Base-by-base conservation (phyloP, 2,329 filamentous ascomycete genomes). In the Penicillium brasilianum region DNA sequence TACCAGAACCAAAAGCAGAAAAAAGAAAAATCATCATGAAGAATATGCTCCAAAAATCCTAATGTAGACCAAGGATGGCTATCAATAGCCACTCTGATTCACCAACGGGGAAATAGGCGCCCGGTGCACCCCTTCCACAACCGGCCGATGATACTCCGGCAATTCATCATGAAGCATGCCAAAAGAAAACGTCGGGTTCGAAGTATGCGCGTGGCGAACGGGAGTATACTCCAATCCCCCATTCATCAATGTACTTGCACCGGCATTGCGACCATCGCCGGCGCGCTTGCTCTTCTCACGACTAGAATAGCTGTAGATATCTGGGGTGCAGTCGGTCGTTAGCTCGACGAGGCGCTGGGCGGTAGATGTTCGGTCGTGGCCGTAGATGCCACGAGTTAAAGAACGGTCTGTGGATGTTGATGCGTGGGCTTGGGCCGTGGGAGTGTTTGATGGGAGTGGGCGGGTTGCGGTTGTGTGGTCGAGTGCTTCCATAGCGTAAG, bases 301-400 rank as follows among this genome's bases (percentile, higher is more conserved):
- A 36, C 72, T 72, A 46, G 69, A 73, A 63, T 80, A 81, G 53
- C 74, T 75, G 61, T 82, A 82, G 9, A 77, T 66, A 25, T 76
- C 75, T 0, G 73, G 63, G 0, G 74, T 69, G 14, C 74, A 76
- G 48, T 70, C 70, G 11, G 71, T 69, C 8, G 71, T 68, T 14
- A 77, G 62, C 3, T 74, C 61, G 53, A 71, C 22, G 16, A 69
- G 20, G 50, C 67, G 69, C 28, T 68, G 63, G 10, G 58, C 53
- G 1, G 64, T 25, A 14, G 16, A 43, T 13, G 25, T 48, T 7
- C 58, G 58, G 43, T 69, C 65, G 60, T 69, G 66, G 22, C 32
- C 32, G 32, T 70, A 71, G 30, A 66, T 66, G 1, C 55, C 55
- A 48, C 69, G 66, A 14, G 58, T 55, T 2, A 66, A 18, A 39